Evolutionary conservation across 176 grass and related monocot genomes (phyloP), one percentile per base, ranked within the genome.

Genomic region (Triticum monococcum): DNA sequence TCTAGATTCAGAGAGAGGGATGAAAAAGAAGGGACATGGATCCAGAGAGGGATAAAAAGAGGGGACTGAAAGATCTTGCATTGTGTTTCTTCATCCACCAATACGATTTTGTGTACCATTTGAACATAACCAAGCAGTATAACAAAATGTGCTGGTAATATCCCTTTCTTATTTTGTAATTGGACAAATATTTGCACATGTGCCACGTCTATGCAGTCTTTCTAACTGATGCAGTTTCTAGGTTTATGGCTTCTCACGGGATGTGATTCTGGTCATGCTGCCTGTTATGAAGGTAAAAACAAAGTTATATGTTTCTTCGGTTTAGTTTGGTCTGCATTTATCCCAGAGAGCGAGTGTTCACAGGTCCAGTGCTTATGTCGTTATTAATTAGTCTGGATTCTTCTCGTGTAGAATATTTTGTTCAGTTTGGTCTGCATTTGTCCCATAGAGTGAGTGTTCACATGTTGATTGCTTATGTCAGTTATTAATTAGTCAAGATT

Each of bases 171-270:
- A 33, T 68, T 62, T 48, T 11, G 8, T 61, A 71, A 38, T 16
- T 11, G 26, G 33, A 28, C 12, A 48, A 48, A 48, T 70, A 8
- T 77, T 61, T 41, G 30, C 35, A 75, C 69, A 37, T 61, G 32
- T n/a, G 71, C 20, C 28, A 52, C 13, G 23, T 41, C 76, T 82
- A 3, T 22, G 17, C 30, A 20, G 16, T 78, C 31, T 52, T 68
- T 86, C 86, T 74, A 80, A 68, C 61, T 30, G 43, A 30, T 84
- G 40, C 30, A 23, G 10, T 86, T 48, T 87, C 36, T 86, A 98
- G 96, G 96, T 98, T 68, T 98, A 98, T 90, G 79, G 94, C 73
- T 75, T 92, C 70, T 96, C 92, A 40, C 96, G 97, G 97, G 88
- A 93, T 86, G 94, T 98, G 46, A 16, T 48, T 83, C 88, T 98